Evolutionary conservation across 768 basidiomycete species (phyloP).

Genomic region (Panaeolus papilionaceus): DNA sequence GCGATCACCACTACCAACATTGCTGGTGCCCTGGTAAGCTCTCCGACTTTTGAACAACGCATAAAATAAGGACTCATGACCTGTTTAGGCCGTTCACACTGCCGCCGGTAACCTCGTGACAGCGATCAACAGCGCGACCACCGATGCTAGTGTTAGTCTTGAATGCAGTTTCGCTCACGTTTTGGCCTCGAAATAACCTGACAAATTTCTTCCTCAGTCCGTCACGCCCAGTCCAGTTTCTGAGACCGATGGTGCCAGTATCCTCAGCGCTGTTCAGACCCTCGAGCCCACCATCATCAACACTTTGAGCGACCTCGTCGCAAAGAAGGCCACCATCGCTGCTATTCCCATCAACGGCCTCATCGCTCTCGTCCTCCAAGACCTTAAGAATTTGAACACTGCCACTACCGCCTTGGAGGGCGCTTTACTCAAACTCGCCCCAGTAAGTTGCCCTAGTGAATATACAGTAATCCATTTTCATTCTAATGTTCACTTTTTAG

Average conservation of each 20-base stretch:
- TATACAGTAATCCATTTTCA: not conserved
- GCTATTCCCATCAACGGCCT: conserved; percentile 28
- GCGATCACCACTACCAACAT: conserved; percentile 32
- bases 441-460: not conserved
- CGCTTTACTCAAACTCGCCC: conserved; percentile 20
- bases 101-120: conserved; percentile 28
- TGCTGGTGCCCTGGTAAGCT: conserved; percentile 27
- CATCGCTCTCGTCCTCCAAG: conserved; percentile 18
- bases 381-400: conserved; percentile 32
- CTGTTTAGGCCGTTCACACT: conserved; percentile 32
- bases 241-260: conserved; percentile 30
- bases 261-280: conserved; percentile 27
- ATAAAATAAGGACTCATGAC: not conserved
- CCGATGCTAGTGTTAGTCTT: conserved; percentile 33
- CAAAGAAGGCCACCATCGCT: conserved; percentile 33
- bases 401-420: conserved; percentile 34
- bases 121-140: conserved; percentile 32
- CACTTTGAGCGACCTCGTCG: conserved; percentile 28
- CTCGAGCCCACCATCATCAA: conserved; percentile 26
- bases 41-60: not conserved
- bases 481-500: not conserved
- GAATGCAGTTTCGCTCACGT: not conserved
- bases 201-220: not conserved
- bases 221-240: conserved; percentile 28
- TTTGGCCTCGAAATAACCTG: not conserved